Base-by-base conservation (phyloP, 2,329 filamentous ascomycete genomes). In the Thelonectria blattea region DNA sequence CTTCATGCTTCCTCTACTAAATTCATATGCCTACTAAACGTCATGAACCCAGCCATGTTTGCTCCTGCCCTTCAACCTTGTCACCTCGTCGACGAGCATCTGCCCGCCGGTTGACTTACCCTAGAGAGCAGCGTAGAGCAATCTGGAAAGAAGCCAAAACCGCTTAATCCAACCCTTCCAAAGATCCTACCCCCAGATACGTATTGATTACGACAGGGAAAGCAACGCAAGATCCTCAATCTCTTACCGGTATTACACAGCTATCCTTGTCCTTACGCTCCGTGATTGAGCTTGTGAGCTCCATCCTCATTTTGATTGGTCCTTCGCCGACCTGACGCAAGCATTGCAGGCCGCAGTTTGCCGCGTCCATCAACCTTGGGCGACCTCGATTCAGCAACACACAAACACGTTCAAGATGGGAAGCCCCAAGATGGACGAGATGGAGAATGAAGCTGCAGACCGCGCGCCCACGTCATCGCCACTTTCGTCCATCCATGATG, bases 401-500 rank as follows among this genome's bases (percentile, higher is more conserved):
- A 14, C 12, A 42, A 27, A 24, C 43, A 17, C 51, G 18, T 12
- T n/a, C 53, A 24, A 45, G 9, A 49, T 56, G 53, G 14, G 41
- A 17, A 41, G 39, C 14, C 24, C 24, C 18, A 68, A 66, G 59
- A 20, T 52, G 2, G 18, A 55, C 18, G 66, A 66, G 59, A 24
- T 52, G 2, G 18, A 55, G 20, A 51, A 60, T 17, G 48, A 32
- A 5, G 45, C 14, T 8, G 17, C n/a, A 22, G 50, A 50, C 5
- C 24, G 9, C 43, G 22, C 9, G 12, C 24, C 8, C 18, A 30
- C 55, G 17, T 63, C 65, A 12, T 70, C 66, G 9, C 58, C 66
- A 11, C 58, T 66, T 11, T 69, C 63, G 3, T 58, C 65, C 14
- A 24, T 50, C 1, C 50, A 54, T 3, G 58, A 63, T 1, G 49